Conservation (phyloP, 345 rosid species). For the Sisymbrium altissimum region DNA sequence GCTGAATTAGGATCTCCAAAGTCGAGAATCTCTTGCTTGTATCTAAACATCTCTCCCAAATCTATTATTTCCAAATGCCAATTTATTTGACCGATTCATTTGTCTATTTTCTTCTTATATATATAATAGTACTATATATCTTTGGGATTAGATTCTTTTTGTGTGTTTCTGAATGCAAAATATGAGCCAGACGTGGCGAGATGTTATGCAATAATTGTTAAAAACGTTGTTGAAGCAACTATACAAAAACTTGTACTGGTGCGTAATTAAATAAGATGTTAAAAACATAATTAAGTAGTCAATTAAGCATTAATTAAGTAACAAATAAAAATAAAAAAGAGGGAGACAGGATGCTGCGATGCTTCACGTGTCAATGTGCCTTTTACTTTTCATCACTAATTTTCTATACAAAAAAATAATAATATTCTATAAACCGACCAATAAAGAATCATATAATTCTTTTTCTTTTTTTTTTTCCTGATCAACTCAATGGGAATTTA, state of each 20-base stretch:
- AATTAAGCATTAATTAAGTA: not conserved
- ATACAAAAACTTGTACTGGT: not conserved
- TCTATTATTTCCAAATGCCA: not conserved
- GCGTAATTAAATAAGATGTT: not conserved
- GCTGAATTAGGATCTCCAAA: not conserved
- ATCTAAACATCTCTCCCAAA: not conserved
- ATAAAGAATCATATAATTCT: not conserved
- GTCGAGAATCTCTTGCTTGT: not conserved
- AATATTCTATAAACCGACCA: not conserved
- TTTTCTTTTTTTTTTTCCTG: no score
- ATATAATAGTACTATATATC: not conserved
- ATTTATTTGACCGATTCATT: not conserved
- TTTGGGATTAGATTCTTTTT: not conserved
- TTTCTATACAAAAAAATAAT: not conserved
- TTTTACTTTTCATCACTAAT: constrained; percentile 18
- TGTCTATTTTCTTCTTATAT: not conserved
- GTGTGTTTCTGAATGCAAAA: not conserved
- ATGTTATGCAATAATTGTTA: constrained; percentile 9
- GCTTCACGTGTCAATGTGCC: constrained; percentile 39
- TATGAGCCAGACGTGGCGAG: constrained; percentile 22
- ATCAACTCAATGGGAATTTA: not conserved
- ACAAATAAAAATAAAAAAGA: not conserved
- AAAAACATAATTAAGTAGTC: not conserved
- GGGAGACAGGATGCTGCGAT: constrained; percentile 34
- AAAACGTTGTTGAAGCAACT: not conserved